Conservation (phyloP, 768 basidiomycete genomes). For the Wakefieldia striispora region DNA sequence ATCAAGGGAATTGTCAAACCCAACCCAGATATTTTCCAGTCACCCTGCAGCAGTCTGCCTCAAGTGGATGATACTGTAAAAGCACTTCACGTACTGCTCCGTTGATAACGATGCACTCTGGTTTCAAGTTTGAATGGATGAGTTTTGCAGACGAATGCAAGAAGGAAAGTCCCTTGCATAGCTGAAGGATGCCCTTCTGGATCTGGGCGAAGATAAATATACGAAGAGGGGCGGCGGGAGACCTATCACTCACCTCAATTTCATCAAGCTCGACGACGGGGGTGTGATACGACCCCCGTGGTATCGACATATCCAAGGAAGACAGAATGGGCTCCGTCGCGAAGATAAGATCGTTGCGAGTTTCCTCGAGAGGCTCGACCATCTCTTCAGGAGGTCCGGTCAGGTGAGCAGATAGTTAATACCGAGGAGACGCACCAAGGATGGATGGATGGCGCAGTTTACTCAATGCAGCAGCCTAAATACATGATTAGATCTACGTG, state of each 20-base stretch:
- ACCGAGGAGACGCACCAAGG: slow-evolving; percentile 51
- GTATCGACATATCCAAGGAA: slow-evolving; percentile 75
- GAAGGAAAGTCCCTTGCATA: slow-evolving; percentile 88
- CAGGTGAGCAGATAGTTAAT: slow-evolving; percentile 1
- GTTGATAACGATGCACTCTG: slow-evolving; percentile 88
- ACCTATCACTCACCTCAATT: slow-evolving; percentile 66
- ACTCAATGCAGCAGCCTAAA: slow-evolving; percentile 77
- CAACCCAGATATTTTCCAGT: slow-evolving; percentile 95
- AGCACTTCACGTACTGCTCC: slow-evolving; percentile 57
- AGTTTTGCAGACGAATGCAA: slow-evolving; percentile 88
- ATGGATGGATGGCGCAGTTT: slow-evolving; percentile 91
- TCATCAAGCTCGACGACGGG: slow-evolving; percentile 87
- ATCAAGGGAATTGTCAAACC: slow-evolving; percentile 81
- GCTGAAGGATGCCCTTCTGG: slow-evolving; percentile 92
- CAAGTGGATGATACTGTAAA: not conserved
- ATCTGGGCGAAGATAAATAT: slow-evolving; percentile 49
- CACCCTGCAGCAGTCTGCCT: slow-evolving; percentile 58
- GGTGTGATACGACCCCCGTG: slow-evolving; percentile 53
- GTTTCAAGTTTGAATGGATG: slow-evolving; percentile 88
- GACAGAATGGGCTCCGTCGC: slow-evolving; percentile 90
- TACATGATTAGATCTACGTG: slow-evolving; percentile 7
- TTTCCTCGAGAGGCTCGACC: slow-evolving; percentile 96
- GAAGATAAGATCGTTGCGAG: slow-evolving; percentile 83
- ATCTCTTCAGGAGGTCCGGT: slow-evolving; percentile 58
- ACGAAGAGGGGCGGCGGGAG: not conserved